A percentile compares a stretch with the other conserved stretches of the same genome.
Evolutionary conservation across 495 filamentous ascomycete genomes (phyloP).

Genomic region (Sphaerosporella brunnea): DNA sequence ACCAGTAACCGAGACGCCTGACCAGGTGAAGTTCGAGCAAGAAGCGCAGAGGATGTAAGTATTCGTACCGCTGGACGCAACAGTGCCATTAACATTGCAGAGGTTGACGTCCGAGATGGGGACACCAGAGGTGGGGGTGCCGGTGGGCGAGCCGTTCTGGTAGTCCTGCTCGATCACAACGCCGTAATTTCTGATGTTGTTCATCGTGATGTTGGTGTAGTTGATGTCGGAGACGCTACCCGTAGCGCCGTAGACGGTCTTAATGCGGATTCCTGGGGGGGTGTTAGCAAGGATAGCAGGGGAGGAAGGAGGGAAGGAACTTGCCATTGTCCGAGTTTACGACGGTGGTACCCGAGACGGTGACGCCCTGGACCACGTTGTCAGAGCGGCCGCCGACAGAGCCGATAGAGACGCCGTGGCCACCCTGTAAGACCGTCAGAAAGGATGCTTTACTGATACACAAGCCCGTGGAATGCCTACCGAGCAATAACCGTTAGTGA

Average conservation of each 20-base stretch:
- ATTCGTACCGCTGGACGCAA: conserved; percentile 29
- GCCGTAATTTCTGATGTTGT: conserved; percentile 41
- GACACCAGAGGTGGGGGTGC: conserved; percentile 43
- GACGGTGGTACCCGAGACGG: conserved; percentile 36
- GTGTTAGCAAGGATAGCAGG: neutral
- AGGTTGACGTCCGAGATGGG: conserved; percentile 43
- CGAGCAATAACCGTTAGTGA: conserved; percentile 14
- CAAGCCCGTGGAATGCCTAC: neutral
- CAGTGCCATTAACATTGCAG: conserved; percentile 34
- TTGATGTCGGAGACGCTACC: conserved; percentile 42
- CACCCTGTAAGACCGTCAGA: conserved; percentile 32
- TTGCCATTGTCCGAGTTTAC: conserved; percentile 37
- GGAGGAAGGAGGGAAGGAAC: neutral
- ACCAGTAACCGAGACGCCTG: conserved; percentile 31
- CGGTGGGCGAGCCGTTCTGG: conserved; percentile 42
- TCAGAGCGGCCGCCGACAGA: conserved; percentile 46
- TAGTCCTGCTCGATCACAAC: conserved; percentile 56
- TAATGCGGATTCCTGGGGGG: conserved; percentile 36
- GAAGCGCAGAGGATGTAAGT: conserved; percentile 40
- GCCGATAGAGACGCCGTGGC: conserved; percentile 51
- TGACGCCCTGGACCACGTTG: conserved; percentile 42
- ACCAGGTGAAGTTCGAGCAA: conserved; percentile 37
- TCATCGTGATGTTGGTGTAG: conserved; percentile 42
- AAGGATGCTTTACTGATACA: neutral
- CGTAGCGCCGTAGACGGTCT: conserved; percentile 41